A percentile compares a stretch with the other conserved stretches of the same genome.
Evolutionary conservation across 2,329 filamentous ascomycete genomes (phyloP).

Genomic region (Fusarium protoensiforme): DNA sequence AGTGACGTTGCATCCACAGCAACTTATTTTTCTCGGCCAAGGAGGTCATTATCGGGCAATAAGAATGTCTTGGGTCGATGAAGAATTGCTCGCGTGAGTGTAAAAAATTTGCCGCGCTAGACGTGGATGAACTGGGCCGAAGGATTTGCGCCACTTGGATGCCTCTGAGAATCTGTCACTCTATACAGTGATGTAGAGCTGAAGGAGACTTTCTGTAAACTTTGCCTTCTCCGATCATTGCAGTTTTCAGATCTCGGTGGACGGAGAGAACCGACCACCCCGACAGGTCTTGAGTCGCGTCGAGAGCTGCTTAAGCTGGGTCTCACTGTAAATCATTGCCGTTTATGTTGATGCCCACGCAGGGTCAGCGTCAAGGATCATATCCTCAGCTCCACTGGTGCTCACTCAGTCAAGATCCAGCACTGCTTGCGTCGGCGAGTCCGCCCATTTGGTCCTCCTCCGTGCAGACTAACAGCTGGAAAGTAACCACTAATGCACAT

Average conservation of each 20-base stretch:
- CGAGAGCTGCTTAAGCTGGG: not conserved
- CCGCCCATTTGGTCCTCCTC: constrained; percentile 1
- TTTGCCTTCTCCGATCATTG: not conserved
- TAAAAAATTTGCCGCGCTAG: not conserved
- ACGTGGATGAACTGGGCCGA: not conserved
- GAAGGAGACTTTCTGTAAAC: not conserved
- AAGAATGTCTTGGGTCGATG: not conserved
- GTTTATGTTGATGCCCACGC: not conserved
- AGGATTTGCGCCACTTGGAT: not conserved
- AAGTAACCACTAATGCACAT: no score
- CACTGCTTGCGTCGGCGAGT: constrained; percentile 19
- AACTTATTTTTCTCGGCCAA: not conserved
- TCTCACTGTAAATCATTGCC: not conserved
- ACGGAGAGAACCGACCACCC: not conserved
- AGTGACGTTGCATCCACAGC: constrained; percentile 1
- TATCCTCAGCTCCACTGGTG: not conserved
- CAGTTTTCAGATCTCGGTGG: not conserved
- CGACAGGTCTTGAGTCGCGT: not conserved
- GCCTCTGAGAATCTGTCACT: not conserved
- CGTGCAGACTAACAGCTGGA: not conserved
- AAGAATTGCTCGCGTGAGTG: not conserved
- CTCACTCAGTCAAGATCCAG: not conserved
- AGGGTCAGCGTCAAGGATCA: not conserved
- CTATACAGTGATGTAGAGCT: no score
- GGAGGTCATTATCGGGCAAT: not conserved